Conservation (phyloP, 495 filamentous ascomycete genomes). For the Penicillium parvum region DNA sequence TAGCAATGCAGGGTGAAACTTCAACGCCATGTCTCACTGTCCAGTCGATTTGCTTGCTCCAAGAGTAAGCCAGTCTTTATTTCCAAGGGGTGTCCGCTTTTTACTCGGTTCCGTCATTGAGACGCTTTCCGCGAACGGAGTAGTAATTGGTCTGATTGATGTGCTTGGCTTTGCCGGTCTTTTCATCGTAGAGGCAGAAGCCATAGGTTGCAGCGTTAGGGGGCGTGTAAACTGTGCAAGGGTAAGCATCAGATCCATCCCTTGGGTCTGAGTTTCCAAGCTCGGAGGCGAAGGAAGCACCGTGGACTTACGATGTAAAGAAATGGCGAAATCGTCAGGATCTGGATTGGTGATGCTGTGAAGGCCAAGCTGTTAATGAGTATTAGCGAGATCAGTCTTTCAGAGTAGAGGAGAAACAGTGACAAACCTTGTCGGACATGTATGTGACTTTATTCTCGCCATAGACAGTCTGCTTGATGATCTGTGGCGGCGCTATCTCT, state of each 20-base stretch:
- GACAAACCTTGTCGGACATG: slow-evolving; percentile 66
- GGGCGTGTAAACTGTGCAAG: slow-evolving; percentile 71
- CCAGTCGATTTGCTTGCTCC: too few relatives aligned
- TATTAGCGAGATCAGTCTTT: neutral
- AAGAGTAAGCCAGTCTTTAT: too few relatives aligned
- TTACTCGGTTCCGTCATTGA: slow-evolving; percentile 7
- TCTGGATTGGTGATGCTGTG: slow-evolving; percentile 77
- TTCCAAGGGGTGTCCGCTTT: neutral
- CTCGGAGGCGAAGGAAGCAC: neutral
- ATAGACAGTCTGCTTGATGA: slow-evolving; percentile 45
- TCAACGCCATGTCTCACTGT: too few relatives aligned
- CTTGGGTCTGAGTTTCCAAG: too few relatives aligned
- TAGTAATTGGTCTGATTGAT: slow-evolving; percentile 61
- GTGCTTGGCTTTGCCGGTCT: slow-evolving; percentile 68
- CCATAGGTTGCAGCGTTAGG: slow-evolving; percentile 77
- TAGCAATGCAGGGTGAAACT: too few relatives aligned
- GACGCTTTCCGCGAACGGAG: slow-evolving; percentile 37
- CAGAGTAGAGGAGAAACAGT: neutral
- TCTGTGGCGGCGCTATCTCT: slow-evolving; percentile 43
- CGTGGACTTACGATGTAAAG: slow-evolving; percentile 66
- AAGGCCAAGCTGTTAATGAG: slow-evolving; percentile 58
- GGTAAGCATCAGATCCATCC: slow-evolving; percentile 9
- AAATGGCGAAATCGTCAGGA: slow-evolving; percentile 68
- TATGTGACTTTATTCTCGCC: slow-evolving; percentile 68
- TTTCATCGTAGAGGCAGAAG: slow-evolving; percentile 65